These are phyloP conservation scores for Vitis hybrid DNA, from an alignment of 177 flowering plant species.

Conservation along the genomic window DNA sequence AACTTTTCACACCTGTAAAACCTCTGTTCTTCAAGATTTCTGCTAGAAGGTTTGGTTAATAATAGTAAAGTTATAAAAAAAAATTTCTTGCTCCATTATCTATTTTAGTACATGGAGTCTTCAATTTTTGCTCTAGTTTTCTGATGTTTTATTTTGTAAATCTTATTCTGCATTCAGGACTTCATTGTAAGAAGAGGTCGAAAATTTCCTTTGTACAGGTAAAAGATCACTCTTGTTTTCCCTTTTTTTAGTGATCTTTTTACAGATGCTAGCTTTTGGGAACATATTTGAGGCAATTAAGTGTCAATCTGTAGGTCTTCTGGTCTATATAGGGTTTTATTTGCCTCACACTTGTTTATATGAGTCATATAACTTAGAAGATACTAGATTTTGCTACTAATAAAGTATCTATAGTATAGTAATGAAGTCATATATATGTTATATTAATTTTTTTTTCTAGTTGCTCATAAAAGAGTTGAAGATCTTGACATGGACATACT, in stretches of 20 bases:
- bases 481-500: background rate
- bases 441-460: too few relatives aligned
- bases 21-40: too few relatives aligned
- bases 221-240: background rate
- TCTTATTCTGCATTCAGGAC: slow-evolving; percentile 52
- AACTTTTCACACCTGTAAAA: too few relatives aligned
- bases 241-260: background rate
- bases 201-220: slow-evolving; percentile 88
- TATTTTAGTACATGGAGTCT: background rate
- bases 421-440: too few relatives aligned
- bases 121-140: background rate
- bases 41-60: too few relatives aligned
- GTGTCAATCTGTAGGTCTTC: background rate
- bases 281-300: background rate
- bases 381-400: too few relatives aligned
- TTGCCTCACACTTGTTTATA: too few relatives aligned
- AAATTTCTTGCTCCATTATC: background rate
- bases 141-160: background rate
- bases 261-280: background rate
- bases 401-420: too few relatives aligned
- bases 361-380: too few relatives aligned
- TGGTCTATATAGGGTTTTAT: too few relatives aligned
- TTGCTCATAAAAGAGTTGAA: too few relatives aligned
- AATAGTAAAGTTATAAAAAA: background rate
- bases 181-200: slow-evolving; percentile 82